Conservation (phyloP, 2,329 filamentous ascomycete species). For the Coleophoma cylindrospora region DNA sequence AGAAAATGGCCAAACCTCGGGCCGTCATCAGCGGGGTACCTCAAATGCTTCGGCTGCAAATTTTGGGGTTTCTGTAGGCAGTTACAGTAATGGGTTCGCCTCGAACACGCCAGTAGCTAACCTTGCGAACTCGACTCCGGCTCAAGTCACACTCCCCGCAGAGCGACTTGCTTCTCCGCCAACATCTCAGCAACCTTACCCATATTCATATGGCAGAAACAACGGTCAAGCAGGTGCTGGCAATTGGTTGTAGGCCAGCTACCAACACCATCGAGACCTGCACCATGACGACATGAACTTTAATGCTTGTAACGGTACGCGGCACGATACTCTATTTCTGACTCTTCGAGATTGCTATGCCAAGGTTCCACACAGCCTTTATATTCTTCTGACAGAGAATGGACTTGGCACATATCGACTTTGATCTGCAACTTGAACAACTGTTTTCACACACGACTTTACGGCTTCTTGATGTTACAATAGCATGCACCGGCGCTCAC, state of each 20-base stretch:
- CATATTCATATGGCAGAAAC: constrained; percentile 21
- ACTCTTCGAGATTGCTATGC: constrained; percentile 16
- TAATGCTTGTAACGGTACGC: constrained; percentile 31
- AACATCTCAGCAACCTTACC: constrained; percentile 15
- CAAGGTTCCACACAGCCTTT: too few species aligned
- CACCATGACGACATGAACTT: constrained; percentile 27
- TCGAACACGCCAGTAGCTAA: constrained; percentile 12
- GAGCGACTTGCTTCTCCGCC: constrained; percentile 16
- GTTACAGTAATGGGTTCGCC: constrained; percentile 21
- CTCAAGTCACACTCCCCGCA: constrained; percentile 16
- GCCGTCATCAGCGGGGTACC: constrained; percentile 25
- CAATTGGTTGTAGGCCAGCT: constrained; percentile 23
- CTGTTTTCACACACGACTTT: constrained; percentile 29
- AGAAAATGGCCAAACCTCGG: constrained; percentile 17
- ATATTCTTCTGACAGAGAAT: too few species aligned
- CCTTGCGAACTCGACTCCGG: constrained; percentile 10
- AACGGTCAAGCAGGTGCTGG: constrained; percentile 19
- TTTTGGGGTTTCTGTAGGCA: constrained; percentile 15
- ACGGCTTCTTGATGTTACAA: constrained; percentile 29
- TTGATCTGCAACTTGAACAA: constrained; percentile 12
- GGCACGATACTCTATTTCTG: constrained; percentile 25
- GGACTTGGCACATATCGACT: too few species aligned
- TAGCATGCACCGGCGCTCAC: constrained; percentile 21
- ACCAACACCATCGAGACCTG: constrained; percentile 2
- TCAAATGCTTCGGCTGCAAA: constrained; percentile 22